A percentile compares a stretch with the other conserved stretches of the same genome.
phyloP scores from a whole-genome alignment of 2,329 filamentous ascomycete species.

The Cordyceps cateniannulata region DNA sequence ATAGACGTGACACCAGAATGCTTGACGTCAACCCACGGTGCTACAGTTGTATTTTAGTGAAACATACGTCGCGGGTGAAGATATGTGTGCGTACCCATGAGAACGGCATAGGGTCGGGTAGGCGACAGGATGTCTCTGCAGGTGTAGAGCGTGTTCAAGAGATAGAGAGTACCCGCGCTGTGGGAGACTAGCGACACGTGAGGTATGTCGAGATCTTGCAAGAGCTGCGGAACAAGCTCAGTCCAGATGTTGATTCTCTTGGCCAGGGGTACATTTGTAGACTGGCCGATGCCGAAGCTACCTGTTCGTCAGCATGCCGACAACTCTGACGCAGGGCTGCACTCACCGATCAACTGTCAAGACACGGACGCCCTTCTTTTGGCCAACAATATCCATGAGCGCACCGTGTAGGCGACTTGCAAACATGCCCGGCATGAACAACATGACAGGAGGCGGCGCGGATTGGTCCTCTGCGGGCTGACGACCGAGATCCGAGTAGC shows the following conservation, averaged over 20 bases:
- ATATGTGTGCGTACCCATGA: slow-evolving; percentile 14
- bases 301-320: neutral
- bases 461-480: neutral
- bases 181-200: slow-evolving; percentile 26
- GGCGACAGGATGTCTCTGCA: slow-evolving; percentile 23
- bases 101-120: slow-evolving; percentile 16
- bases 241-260: slow-evolving; percentile 19
- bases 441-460: slow-evolving; percentile 18
- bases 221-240: slow-evolving; percentile 25
- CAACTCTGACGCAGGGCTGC: neutral
- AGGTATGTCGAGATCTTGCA: slow-evolving; percentile 25
- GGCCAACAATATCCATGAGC: slow-evolving; percentile 26
- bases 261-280: slow-evolving; percentile 15
- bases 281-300: slow-evolving; percentile 23
- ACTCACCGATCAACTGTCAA: slow-evolving; percentile 24
- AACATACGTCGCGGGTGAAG: neutral
- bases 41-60: neutral
- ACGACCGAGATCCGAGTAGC: slow-evolving; percentile 24
- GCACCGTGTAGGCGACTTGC: slow-evolving; percentile 21
- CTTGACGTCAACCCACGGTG: slow-evolving; percentile 12
- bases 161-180: slow-evolving; percentile 26
- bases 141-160: slow-evolving; percentile 23
- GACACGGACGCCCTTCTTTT: slow-evolving; percentile 25
- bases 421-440: slow-evolving; percentile 26
- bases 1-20: slow-evolving; percentile 2